Base-by-base conservation (phyloP, 2,329 filamentous ascomycete genomes). In the Didymella exigua region DNA sequence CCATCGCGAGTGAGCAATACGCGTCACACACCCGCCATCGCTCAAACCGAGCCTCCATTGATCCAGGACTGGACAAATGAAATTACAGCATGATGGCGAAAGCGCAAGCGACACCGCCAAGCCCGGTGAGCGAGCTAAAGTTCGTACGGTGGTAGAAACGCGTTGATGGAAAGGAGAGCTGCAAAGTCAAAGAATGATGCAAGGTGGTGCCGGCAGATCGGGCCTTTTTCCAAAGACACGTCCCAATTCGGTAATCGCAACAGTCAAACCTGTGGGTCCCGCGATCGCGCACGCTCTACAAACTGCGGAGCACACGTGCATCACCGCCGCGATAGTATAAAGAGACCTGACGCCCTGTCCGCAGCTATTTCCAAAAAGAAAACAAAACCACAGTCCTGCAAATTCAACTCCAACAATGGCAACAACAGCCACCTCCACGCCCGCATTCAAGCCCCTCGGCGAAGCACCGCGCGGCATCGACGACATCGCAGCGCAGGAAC, bases 401-500 rank as follows among this genome's bases (percentile, higher is more conserved):
- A 21, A 19, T 3, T 5, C 49, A n/a, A 5, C 18, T 38, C n/a
- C n/a, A n/a, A 60, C 49, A 34, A 66, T 63, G 61, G 56, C 60
- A 37, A 58, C 61, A 31, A 40, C 58, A 29, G 59, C 63, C 55
- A 23, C 56, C 9, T 23, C 21, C 33, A 56, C 61, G 31, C 61
- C 64, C 1, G 23, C 58, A 21, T 81, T 58, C 48, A 48, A 49
- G 6, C 37, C 60, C 19, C 50, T 67, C 5, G 36, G 46, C 41
- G 49, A 60, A 58, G 74, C 72, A 18, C 64, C 70, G 53, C 56
- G 62, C 58, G 73, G 72, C 46, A 60, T 77, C 21, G 66, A 70
- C 36, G 61, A 70, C 38, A 76, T 79, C 61, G 62, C 68, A 13
- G 54, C 60, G n/a, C 72, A 78, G 59, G 77, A 80, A 66, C 60